phyloP scores from a whole-genome alignment of 2,329 filamentous ascomycete species.

The Chaetomiaceae sp. region DNA sequence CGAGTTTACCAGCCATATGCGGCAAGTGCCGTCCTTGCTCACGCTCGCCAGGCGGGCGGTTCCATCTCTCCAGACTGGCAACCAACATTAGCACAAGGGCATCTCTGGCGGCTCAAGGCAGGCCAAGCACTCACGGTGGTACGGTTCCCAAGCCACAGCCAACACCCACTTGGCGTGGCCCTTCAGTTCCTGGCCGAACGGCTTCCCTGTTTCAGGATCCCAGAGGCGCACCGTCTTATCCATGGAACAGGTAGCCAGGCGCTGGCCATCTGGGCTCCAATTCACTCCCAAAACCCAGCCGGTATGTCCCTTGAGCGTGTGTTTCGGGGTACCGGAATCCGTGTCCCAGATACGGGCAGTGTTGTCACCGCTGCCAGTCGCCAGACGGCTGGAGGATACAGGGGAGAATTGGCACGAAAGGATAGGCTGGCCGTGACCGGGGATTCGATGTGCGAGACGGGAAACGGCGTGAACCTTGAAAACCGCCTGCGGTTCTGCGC shows the following conservation, averaged over 20 bases:
- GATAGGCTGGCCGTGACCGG: constrained; percentile 88
- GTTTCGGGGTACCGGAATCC: constrained; percentile 82
- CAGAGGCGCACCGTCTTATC: constrained; percentile 88
- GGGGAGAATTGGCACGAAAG: constrained; percentile 83
- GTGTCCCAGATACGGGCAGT: constrained; percentile 94
- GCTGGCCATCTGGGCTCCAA: constrained; percentile 78
- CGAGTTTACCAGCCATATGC: constrained; percentile 79
- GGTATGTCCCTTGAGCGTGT: constrained; percentile 81
- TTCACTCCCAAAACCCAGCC: constrained; percentile 85
- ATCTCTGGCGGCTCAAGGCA: too few relatives aligned
- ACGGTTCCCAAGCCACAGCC: constrained; percentile 87
- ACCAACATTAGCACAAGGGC: neutral
- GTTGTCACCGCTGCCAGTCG: constrained; percentile 85
- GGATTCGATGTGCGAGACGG: constrained; percentile 80
- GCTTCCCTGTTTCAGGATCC: constrained; percentile 76
- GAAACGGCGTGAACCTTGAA: constrained; percentile 92
- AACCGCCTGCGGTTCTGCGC: constrained; percentile 76
- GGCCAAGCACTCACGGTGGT: constrained; percentile 48
- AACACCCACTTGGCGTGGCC: constrained; percentile 90
- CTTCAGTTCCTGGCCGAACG: constrained; percentile 66
- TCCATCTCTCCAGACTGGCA: constrained; percentile 58
- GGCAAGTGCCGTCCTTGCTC: constrained; percentile 82
- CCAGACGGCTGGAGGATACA: constrained; percentile 67
- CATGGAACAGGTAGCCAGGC: constrained; percentile 86
- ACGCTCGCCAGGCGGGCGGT: constrained; percentile 77